Evolutionary conservation across 2,329 filamentous ascomycete species (phyloP).

Genomic region (Talaromyces amestolkiae): DNA sequence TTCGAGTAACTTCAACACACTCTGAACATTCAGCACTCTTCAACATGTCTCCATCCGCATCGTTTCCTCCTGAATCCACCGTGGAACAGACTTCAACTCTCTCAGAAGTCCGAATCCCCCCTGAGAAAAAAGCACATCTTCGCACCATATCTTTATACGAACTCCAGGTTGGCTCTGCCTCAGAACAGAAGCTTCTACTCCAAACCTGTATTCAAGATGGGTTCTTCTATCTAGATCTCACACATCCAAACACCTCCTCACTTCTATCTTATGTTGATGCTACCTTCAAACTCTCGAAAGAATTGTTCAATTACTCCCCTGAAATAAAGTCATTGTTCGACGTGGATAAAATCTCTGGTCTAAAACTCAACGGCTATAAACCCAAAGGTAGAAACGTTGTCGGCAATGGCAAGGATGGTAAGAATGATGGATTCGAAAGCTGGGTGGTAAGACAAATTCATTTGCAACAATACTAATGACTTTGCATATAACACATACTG

Average conservation of each 20-base stretch:
- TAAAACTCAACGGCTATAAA: constrained; percentile 9
- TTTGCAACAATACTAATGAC: not conserved
- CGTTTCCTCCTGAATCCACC: too few relatives aligned
- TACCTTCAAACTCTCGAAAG: constrained; percentile 8
- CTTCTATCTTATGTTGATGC: not conserved
- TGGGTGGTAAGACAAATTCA: constrained; percentile 5
- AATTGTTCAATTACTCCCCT: constrained; percentile 2
- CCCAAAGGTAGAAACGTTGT: not conserved
- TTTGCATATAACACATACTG: not conserved
- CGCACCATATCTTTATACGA: not conserved
- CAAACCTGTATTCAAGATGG: not conserved
- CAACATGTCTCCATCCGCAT: too few relatives aligned
- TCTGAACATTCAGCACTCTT: not conserved
- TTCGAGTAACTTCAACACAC: constrained; percentile 6
- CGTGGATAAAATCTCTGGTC: constrained; percentile 3
- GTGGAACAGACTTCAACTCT: not conserved
- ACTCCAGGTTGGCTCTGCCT: not conserved
- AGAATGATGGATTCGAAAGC: constrained; percentile 9
- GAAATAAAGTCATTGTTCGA: constrained; percentile 10
- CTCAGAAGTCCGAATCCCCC: not conserved
- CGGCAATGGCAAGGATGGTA: constrained; percentile 1
- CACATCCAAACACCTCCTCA: not conserved
- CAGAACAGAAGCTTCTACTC: not conserved
- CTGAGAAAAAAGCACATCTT: not conserved
- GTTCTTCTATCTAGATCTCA: not conserved